Evolutionary conservation across 768 basidiomycete species (phyloP).

Genomic region (Naganishia vaughanmartiniae): DNA sequence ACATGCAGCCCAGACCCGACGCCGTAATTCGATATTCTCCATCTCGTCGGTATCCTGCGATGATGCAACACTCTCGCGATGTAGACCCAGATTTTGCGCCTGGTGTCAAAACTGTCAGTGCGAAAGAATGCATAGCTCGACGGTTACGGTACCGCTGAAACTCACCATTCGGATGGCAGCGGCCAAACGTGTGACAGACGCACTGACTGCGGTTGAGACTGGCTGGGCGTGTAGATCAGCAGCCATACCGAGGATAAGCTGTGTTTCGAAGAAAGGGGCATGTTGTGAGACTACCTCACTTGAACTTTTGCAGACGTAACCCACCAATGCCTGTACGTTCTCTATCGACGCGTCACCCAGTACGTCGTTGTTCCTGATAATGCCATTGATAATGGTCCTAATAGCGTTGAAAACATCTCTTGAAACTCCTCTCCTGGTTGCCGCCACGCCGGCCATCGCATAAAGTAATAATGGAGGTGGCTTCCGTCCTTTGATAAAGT

Average conservation of each 20-base stretch:
- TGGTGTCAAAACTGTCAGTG: neutral
- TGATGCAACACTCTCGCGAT: conserved; percentile 72
- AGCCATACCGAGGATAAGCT: conserved; percentile 75
- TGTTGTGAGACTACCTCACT: neutral
- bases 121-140: neutral
- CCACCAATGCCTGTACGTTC: conserved; percentile 76
- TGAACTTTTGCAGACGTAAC: neutral
- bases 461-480: conserved; percentile 79
- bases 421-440: conserved; percentile 74
- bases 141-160: neutral
- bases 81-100: conserved; percentile 92
- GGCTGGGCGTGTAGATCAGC: conserved; percentile 88
- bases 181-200: conserved; percentile 80
- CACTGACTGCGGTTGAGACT: conserved; percentile 78
- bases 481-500: conserved; percentile 76
- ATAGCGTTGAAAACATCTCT: conserved; percentile 85
- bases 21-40: conserved; percentile 68
- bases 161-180: conserved; percentile 73
- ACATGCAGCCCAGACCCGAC: conserved; percentile 91
- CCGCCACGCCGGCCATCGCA: conserved; percentile 88
- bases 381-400: conserved; percentile 76
- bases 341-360: conserved; percentile 78
- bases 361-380: conserved; percentile 87
- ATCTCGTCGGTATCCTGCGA: conserved; percentile 46
- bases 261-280: conserved; percentile 16